These are phyloP conservation scores for Candida boleticola DNA, from an alignment of 805 yeast genomes.

Conservation along the genomic window DNA sequence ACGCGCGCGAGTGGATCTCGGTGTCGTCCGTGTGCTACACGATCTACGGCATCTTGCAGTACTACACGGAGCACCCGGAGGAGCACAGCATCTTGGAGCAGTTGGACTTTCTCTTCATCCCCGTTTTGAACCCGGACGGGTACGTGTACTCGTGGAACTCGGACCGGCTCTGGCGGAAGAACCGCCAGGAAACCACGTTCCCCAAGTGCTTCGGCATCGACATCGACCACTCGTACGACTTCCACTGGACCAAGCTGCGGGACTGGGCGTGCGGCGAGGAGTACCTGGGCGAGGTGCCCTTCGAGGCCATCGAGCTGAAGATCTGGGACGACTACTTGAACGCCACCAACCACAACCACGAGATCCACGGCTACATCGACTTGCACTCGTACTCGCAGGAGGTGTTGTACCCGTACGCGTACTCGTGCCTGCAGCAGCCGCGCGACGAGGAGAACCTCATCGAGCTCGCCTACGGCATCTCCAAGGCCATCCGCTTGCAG, in stretches of 20 bases:
- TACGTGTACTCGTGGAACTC: slow-evolving; percentile 77
- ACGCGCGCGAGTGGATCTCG: slow-evolving; percentile 89
- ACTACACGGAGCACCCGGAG: slow-evolving; percentile 30
- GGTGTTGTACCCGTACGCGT: slow-evolving; percentile 79
- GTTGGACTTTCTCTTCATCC: slow-evolving; percentile 73
- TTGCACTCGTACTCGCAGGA: slow-evolving; percentile 86
- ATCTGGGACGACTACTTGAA: slow-evolving; percentile 42
- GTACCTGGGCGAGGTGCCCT: slow-evolving; percentile 72
- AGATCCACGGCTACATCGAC: slow-evolving; percentile 74
- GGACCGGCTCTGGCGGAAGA: slow-evolving; percentile 87
- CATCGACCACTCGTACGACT: slow-evolving; percentile 80
- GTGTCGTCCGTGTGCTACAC: slow-evolving; percentile 64
- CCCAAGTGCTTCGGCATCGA: slow-evolving; percentile 79
- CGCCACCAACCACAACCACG: slow-evolving; percentile 49
- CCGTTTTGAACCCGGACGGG: slow-evolving; percentile 90
- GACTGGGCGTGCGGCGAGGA: slow-evolving; percentile 82
- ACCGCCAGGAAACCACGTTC: slow-evolving; percentile 69
- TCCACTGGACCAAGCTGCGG: slow-evolving; percentile 60
- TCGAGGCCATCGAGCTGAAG: slow-evolving; percentile 47
- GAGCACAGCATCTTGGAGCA: slow-evolving; percentile 50
- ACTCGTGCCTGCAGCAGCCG: slow-evolving; percentile 69
- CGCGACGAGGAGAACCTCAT: slow-evolving; percentile 77
- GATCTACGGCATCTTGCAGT: slow-evolving; percentile 37
- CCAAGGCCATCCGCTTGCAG: slow-evolving; percentile 65
- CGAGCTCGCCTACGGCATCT: slow-evolving; percentile 77